A percentile compares a stretch with the other conserved stretches of the same genome.
Evolutionary conservation across 2,329 filamentous ascomycete species (phyloP).

Genomic region (Penicillium carneum): DNA sequence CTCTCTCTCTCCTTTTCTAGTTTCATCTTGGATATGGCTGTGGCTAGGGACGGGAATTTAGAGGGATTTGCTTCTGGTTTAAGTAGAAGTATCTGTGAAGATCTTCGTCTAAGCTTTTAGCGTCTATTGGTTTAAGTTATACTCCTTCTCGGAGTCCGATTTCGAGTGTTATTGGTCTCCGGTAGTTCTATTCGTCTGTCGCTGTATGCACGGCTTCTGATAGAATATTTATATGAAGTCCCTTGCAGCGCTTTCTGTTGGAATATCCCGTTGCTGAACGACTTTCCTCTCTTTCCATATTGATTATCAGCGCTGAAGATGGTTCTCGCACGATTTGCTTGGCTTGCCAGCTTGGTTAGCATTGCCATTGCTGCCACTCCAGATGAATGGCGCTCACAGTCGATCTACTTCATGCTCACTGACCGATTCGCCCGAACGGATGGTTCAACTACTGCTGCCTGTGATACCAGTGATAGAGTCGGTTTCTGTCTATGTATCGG

Average conservation of each 20-base stretch:
- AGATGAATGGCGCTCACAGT: conserved; percentile 52
- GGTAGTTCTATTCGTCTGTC: too few species aligned
- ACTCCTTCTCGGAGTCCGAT: background rate
- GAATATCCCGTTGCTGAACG: background rate
- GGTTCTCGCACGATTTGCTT: conserved; percentile 28
- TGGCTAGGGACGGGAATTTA: conserved; percentile 21
- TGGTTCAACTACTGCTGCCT: conserved; percentile 46
- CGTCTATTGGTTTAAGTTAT: conserved; percentile 3
- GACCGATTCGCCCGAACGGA: conserved; percentile 56
- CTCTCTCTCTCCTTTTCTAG: too few species aligned
- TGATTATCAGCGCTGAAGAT: conserved; percentile 19
- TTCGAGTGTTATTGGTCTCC: background rate
- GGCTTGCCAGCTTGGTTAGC: conserved; percentile 32
- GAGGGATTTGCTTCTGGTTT: conserved; percentile 9
- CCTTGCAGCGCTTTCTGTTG: background rate
- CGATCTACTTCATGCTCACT: conserved; percentile 57
- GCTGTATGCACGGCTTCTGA: background rate
- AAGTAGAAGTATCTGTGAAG: background rate
- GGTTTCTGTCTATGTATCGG: background rate
- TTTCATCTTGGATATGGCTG: background rate
- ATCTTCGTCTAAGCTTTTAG: conserved; percentile 2
- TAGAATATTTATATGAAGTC: background rate
- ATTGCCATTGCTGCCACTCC: conserved; percentile 43
- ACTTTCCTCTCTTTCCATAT: background rate
- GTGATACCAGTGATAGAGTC: conserved; percentile 39